Conservation (phyloP, 78 protist species). For the Protostelium mycophagum region DNA sequence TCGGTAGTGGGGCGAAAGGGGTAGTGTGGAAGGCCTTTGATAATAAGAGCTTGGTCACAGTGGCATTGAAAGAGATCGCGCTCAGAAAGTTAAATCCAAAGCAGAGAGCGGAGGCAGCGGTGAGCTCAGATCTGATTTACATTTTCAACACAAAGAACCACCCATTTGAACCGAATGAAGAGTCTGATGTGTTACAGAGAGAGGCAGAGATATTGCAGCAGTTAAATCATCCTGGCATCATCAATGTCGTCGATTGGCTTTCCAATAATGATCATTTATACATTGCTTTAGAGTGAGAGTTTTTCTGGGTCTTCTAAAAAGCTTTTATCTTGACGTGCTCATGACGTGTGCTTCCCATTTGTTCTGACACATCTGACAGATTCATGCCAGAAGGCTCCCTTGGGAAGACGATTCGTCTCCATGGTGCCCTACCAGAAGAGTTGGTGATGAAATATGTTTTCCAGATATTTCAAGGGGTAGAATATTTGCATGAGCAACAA, state of each 20-base stretch:
- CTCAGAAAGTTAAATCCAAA: conserved; percentile 46
- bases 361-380: conserved; percentile 12
- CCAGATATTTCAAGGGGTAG: conserved; percentile 84
- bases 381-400: conserved; percentile 92
- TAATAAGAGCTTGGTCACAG: conserved; percentile 58
- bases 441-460: conserved; percentile 72
- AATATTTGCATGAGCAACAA: conserved; percentile 86
- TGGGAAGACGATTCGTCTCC: conserved; percentile 54
- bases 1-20: conserved; percentile 72
- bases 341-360: conserved; percentile 1
- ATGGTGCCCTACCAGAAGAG: conserved; percentile 89
- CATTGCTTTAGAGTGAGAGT: conserved; percentile 84
- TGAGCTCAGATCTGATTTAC: too few species aligned
- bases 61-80: conserved; percentile 82
- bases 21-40: conserved; percentile 66
- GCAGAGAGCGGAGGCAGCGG: conserved; percentile 26
- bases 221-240: conserved; percentile 81
- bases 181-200: too few species aligned
- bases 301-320: background rate
- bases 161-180: conserved; percentile 17
- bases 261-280: conserved; percentile 55
- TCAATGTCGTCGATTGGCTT: conserved; percentile 59
- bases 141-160: too few species aligned
- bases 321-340: background rate
- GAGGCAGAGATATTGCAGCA: conserved; percentile 79